Conservation (phyloP, 2,329 filamentous ascomycete species). For the Fusarium staphyleae region DNA sequence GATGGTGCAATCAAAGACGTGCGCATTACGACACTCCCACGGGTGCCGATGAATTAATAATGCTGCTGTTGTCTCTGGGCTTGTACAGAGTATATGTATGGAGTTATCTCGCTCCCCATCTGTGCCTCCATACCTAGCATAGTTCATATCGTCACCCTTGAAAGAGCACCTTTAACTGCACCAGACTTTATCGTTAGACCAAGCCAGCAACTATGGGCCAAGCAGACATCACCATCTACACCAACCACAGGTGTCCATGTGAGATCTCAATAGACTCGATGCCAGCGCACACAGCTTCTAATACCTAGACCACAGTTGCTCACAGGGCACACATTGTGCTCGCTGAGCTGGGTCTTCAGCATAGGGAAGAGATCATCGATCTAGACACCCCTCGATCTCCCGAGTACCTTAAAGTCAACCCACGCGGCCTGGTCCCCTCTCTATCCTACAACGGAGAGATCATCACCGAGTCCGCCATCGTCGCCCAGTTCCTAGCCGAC, state of each 20-base stretch:
- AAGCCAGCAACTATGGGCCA: slow-evolving; percentile 21
- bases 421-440: slow-evolving; percentile 77
- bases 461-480: slow-evolving; percentile 75
- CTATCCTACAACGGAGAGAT: slow-evolving; percentile 72
- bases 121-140: too few relatives aligned
- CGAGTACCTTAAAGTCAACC: slow-evolving; percentile 80
- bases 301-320: slow-evolving; percentile 58
- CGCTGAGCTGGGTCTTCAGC: slow-evolving; percentile 69
- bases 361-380: slow-evolving; percentile 77
- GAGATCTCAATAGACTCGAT: slow-evolving; percentile 8
- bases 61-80: background rate
- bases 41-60: slow-evolving; percentile 15
- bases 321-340: slow-evolving; percentile 79
- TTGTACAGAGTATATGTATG: too few relatives aligned
- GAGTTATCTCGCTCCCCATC: background rate
- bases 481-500: slow-evolving; percentile 76
- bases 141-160: too few relatives aligned
- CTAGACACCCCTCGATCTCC: slow-evolving; percentile 70
- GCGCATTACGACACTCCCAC: background rate
- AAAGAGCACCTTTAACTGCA: too few relatives aligned
- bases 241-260: slow-evolving; percentile 73
- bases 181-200: too few relatives aligned
- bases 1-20: slow-evolving; percentile 18
- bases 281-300: background rate
- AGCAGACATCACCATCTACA: slow-evolving; percentile 68